Evolutionary conservation across 306 rosid species (phyloP).

Genomic region (Prunus mongolica): DNA sequence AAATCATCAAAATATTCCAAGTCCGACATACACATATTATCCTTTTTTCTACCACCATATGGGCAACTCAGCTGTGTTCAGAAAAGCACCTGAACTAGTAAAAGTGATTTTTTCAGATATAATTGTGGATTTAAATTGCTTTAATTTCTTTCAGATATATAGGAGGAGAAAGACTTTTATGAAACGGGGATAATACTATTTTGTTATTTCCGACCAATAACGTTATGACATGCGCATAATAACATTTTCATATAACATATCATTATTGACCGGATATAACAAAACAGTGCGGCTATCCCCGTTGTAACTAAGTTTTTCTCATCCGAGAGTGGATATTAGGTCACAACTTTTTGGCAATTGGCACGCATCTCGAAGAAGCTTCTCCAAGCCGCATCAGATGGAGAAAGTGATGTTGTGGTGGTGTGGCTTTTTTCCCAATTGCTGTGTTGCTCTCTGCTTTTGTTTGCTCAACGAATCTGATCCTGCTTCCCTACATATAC

Average conservation of each 20-base stretch:
- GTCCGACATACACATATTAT: neutral
- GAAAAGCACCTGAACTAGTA: neutral
- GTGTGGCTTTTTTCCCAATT: slow-evolving; percentile 25
- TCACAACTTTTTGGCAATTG: slow-evolving; percentile 25
- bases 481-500: slow-evolving; percentile 29
- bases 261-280: accelerated
- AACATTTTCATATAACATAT: accelerated
- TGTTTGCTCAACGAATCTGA: slow-evolving; percentile 52
- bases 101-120: too few relatives aligned
- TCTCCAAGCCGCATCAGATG: slow-evolving; percentile 37
- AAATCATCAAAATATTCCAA: neutral
- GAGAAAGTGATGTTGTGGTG: slow-evolving; percentile 13
- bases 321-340: neutral
- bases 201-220: accelerated
- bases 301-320: too few relatives aligned
- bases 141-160: too few relatives aligned
- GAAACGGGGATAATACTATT: too few relatives aligned
- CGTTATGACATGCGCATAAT: too few relatives aligned
- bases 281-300: too few relatives aligned
- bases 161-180: too few relatives aligned
- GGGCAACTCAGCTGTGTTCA: neutral
- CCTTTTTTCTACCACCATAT: neutral
- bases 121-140: too few relatives aligned
- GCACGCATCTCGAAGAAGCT: slow-evolving; percentile 57
- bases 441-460: slow-evolving; percentile 31